phyloP scores from a whole-genome alignment of 164 flowering plant species.

The Magnolia sinica region DNA sequence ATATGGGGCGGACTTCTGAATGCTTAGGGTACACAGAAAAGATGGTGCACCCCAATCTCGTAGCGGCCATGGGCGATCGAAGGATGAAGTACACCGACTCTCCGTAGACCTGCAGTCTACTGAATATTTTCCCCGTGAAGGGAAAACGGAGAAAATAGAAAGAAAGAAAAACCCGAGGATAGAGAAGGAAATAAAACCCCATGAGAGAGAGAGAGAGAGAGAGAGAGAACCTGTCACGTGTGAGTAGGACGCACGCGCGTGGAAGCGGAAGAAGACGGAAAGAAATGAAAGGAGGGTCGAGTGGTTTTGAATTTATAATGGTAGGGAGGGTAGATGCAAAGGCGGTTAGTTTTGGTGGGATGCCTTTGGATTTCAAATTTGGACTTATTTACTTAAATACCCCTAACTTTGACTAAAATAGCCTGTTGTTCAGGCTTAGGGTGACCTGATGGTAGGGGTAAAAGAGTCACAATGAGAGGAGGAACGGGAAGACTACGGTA shows the following conservation, averaged over 20 bases:
- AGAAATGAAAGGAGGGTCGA: neutral
- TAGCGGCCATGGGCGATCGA: neutral
- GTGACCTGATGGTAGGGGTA: neutral
- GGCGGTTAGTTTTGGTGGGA: conserved; percentile 5
- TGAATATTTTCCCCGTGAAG: neutral
- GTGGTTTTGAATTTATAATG: neutral
- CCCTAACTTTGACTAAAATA: neutral
- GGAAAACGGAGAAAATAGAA: neutral
- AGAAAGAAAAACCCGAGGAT: neutral
- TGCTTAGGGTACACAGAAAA: neutral
- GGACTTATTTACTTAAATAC: neutral
- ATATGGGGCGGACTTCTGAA: no score
- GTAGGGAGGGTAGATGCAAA: neutral
- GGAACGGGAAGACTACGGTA: neutral
- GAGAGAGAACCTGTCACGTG: neutral
- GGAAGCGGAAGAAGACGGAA: neutral
- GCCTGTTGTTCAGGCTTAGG: neutral
- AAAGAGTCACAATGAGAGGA: neutral
- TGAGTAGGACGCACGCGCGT: neutral
- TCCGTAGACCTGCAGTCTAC: neutral
- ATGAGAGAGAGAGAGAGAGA: neutral
- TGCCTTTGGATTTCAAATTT: conserved; percentile 1
- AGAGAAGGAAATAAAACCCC: neutral
- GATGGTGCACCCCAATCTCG: neutral
- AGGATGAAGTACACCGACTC: neutral